phyloP scores from a whole-genome alignment of 83 land plant species.

The Isoetes engelmannii region DNA sequence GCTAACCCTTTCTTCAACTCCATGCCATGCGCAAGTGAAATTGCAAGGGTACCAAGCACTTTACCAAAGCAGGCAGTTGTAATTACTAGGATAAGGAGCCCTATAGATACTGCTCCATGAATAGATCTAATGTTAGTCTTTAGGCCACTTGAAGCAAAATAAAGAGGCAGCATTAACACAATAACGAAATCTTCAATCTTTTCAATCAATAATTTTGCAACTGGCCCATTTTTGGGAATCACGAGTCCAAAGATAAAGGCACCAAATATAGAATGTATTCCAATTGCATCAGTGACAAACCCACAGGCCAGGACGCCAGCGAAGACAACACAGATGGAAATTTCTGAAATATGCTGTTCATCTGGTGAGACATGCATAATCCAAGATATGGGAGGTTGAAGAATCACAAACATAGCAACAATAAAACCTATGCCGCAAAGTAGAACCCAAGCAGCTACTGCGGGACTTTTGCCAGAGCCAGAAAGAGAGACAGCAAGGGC shows the following conservation, averaged over 20 bases:
- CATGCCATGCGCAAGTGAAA: constrained; percentile 33
- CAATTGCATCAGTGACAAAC: too few species aligned
- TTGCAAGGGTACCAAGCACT: constrained; percentile 37
- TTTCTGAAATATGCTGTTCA: too few species aligned
- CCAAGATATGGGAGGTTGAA: too few species aligned
- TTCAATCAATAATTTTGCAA: constrained; percentile 31
- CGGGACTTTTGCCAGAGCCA: too few species aligned
- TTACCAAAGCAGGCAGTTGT: constrained; percentile 34
- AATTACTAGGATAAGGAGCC: constrained; percentile 27
- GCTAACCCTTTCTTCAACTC: constrained; percentile 39
- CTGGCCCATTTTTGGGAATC: neutral
- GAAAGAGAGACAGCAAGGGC: neutral
- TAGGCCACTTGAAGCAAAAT: constrained; percentile 48
- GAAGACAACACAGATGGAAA: too few species aligned
- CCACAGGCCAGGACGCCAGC: too few species aligned
- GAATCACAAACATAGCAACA: too few species aligned
- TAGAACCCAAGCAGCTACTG: too few species aligned
- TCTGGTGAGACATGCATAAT: too few species aligned
- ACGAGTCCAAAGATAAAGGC: too few species aligned
- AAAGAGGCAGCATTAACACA: constrained; percentile 46
- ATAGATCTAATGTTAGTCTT: constrained; percentile 40
- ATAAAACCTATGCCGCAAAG: too few species aligned
- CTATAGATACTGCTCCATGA: constrained; percentile 21
- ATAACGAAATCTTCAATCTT: constrained; percentile 54
- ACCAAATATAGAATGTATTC: too few species aligned